Evolutionary conservation across 371 early-diverging fungal genomes (phyloP), one percentile per base, ranked within the genome.

Genomic region (Amoeboaphelidium protococcarum): DNA sequence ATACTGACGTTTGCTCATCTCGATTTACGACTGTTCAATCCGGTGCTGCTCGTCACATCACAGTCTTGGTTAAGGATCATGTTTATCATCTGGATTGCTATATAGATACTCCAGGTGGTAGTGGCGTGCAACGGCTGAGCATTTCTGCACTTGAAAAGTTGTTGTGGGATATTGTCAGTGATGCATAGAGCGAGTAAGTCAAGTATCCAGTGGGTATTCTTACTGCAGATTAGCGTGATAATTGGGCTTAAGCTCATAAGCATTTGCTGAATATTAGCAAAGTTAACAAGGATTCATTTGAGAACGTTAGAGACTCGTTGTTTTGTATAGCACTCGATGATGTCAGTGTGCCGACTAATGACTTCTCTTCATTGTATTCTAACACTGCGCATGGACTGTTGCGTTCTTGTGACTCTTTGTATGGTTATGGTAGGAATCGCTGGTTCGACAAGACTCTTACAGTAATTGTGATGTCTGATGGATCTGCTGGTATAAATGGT

Each of bases 381-480:
- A 31, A 31, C 37, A 31, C 16, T 6, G 37, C 37, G 37, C 44
- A 43, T 46, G 46, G 16, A 25, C 44, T 10, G 19, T 12, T 44
- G 26, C 12, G 12, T 12, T 26, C 19, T 44, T 19, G 16, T 23
- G 19, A 16, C 12, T 21, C 16, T 66, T 83, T 84, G 59, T 74
- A 72, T 19, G 52, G 59, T 40, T 65, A 77, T 41, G 90, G 71
- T 1, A 59, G 56, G 25, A 94, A 94, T 63, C 70, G 94, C 23
- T 94, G 90, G 90, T 89, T 84, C 62, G 92, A 94, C 66, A 94
- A 91, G 65, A 63, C 82, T 16, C 59, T 94, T 45, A 79, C 80
- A 55, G 59, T 91, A 44, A 75, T 88, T 52, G 76, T 89, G 22
- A 66, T 80, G 44, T 73, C 62, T 53, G 79, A 73, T 50, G 94